Evolutionary conservation across 1,284 basidiomycete species (phyloP), one percentile per base, ranked within the genome.

Genomic region (Jaminaea rosea): DNA sequence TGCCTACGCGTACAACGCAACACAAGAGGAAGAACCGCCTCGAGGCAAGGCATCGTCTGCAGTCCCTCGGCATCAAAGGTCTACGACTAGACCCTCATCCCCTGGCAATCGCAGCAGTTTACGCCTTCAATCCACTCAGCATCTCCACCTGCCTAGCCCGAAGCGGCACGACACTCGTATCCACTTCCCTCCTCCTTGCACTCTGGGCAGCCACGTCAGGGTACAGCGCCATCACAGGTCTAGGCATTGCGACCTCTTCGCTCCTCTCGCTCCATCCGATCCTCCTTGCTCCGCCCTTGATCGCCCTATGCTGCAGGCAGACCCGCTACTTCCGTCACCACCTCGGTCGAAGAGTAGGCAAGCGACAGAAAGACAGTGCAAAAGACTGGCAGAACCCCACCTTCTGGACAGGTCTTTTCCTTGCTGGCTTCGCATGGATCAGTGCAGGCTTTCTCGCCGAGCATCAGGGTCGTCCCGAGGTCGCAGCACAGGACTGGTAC

Each of bases 81-180:
- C 2, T 28, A n/a, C 44, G 26, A 17, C 13, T 21, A 13, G 15
- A 13, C 4, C 44, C 26, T 6, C 36, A 13, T 60, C 7, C 61
- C 15, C 17, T 50, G 26, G 52, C 50, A 28, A 55, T 63, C n/a
- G 49, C 62, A 9, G 54, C 49, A 27, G 26, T 63, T 15, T 91
- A 86, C 75, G 80, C 96, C 2, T 76, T 93, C 55, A 94, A 94
- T 63, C 92, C 92, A 3, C 92, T 93, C 72, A 77, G 87, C 4
- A 73, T 92, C 44, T 77, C 88, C 1, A 83, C 89, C 0, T 85
- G 83, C 32, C 76, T 91, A 2, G 85, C 88, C 0, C 76, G 84
- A 7, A 92, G 90, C 0, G 87, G 87, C 0, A 84, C 87, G 0
- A 80, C 82, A 0, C 76, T 96, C 17, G 87, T 91, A 68, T 90